Conservation (phyloP, 306 rosid genomes). For the Acacia crassicarpa region DNA sequence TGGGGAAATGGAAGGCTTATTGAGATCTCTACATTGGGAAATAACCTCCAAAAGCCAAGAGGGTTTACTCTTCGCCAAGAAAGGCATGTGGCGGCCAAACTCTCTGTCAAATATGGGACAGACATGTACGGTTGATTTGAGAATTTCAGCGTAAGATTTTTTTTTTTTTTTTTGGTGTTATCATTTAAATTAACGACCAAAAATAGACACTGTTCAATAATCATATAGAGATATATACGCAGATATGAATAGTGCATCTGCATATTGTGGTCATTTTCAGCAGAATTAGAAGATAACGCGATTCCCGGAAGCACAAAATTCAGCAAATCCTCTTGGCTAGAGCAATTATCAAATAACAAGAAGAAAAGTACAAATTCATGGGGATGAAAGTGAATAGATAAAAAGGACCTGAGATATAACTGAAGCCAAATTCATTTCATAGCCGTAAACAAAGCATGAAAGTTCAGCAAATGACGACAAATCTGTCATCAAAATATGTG, state of each 20-base stretch:
- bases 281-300: conserved; percentile 1
- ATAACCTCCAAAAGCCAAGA: conserved; percentile 69
- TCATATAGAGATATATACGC: background rate
- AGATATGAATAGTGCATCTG: background rate
- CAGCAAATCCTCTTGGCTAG: background rate
- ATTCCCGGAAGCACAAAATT: conserved; percentile 13
- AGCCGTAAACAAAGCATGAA: background rate
- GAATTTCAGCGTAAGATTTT: background rate
- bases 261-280: background rate
- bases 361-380: background rate
- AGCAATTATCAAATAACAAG: background rate
- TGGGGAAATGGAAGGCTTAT: conserved; percentile 66
- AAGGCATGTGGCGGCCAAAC: conserved; percentile 76
- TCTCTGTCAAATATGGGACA: conserved; percentile 38
- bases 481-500: background rate
- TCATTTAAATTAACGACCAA: background rate
- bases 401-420: background rate
- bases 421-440: background rate
- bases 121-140: background rate
- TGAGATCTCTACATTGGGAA: conserved; percentile 90
- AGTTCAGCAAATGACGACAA: background rate
- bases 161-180: background rate
- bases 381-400: background rate
- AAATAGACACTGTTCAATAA: background rate
- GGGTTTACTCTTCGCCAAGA: conserved; percentile 79